These are phyloP conservation scores for Pseudogymnoascus sp. DNA, from an alignment of 2,329 filamentous ascomycete genomes.

Conservation along the genomic window DNA sequence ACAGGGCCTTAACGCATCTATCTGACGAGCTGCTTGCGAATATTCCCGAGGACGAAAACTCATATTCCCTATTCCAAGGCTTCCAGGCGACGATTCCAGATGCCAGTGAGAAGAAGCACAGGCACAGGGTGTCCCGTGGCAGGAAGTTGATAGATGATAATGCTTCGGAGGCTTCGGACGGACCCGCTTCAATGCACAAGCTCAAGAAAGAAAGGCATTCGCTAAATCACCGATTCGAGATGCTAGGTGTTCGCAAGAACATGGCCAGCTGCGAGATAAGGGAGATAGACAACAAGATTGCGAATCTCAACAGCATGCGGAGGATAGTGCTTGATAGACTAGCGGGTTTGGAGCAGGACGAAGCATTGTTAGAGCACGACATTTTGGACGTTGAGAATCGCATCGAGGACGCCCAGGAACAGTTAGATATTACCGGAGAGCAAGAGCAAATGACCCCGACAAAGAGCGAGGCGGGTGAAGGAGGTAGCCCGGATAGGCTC, in stretches of 20 bases:
- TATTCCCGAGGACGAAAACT: slow-evolving; percentile 77
- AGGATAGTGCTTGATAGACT: slow-evolving; percentile 83
- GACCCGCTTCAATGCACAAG: slow-evolving; percentile 59
- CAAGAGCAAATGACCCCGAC: slow-evolving; percentile 44
- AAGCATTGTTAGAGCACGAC: slow-evolving; percentile 82
- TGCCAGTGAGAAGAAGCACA: slow-evolving; percentile 59
- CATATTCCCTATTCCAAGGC: slow-evolving; percentile 91
- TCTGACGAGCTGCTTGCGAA: slow-evolving; percentile 84
- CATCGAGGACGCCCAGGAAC: slow-evolving; percentile 52
- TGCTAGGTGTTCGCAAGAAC: slow-evolving; percentile 87
- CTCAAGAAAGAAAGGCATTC: slow-evolving; percentile 72
- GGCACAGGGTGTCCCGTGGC: slow-evolving; percentile 62
- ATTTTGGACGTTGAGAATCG: slow-evolving; percentile 54
- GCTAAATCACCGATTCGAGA: slow-evolving; percentile 78
- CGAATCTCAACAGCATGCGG: slow-evolving; percentile 87
- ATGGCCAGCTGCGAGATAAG: slow-evolving; percentile 95
- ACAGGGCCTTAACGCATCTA: slow-evolving; percentile 78
- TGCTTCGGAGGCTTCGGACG: slow-evolving; percentile 41
- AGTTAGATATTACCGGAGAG: slow-evolving; percentile 50
- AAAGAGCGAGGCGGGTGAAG: slow-evolving; percentile 43
- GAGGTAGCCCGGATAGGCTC: slow-evolving; percentile 34
- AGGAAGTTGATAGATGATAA: slow-evolving; percentile 67
- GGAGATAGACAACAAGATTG: slow-evolving; percentile 94
- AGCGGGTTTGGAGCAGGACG: slow-evolving; percentile 80
- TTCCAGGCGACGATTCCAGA: slow-evolving; percentile 85